Evolutionary conservation across 2,329 filamentous ascomycete genomes (phyloP), one percentile per base, ranked within the genome.

Genomic region (Colletotrichum sp.): DNA sequence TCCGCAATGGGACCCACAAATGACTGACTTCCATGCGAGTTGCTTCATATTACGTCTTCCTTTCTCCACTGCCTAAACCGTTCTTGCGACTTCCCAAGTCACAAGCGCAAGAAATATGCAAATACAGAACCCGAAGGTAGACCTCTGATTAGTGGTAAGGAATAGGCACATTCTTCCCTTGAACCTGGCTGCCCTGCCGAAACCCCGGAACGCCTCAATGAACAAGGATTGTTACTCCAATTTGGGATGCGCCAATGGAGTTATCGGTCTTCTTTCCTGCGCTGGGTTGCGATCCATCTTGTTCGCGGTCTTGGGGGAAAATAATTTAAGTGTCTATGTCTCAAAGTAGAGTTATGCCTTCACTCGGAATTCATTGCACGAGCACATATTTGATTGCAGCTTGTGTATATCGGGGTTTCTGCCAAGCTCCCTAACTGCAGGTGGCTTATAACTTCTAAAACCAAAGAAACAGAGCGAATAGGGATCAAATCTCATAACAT

Each of bases 401-500:
- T n/a, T 8, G 18, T n/a, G 38, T 18, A n/a, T 8, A 47, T 6
- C 18, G 18, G 18, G 18, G 8, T n/a, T 47, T 47, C 38, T 47
- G 38, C 8, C 1, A 12, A 47, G 18, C 38, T 47, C 9, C 18
- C 18, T 12, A 5, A 47, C 38, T 18, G 31, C 9, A 33, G 31
- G 8, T 8, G 38, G 12, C 18, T n/a, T 47, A 12, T 11, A 11
- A 6, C 8, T 12, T 12, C 6, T 47, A n/a, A 12, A 11, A 1
- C 1, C 2, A 6, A 47, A 47, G 5, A 12, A 3, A n/a, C 38
- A 47, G 8, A 12, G 18, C 16, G 6, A 5, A n/a, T 6, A 11
- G 3, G 12, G 9, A 6, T n/a, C 5, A 2, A 12, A n/a, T 12
- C 8, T n/a, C 3, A 8, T n/a, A n/a, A 4, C 0, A 12, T 47